These are phyloP conservation scores for Picea sitchensis DNA, from an alignment of 75 land plant genomes.

Conservation along the genomic window DNA sequence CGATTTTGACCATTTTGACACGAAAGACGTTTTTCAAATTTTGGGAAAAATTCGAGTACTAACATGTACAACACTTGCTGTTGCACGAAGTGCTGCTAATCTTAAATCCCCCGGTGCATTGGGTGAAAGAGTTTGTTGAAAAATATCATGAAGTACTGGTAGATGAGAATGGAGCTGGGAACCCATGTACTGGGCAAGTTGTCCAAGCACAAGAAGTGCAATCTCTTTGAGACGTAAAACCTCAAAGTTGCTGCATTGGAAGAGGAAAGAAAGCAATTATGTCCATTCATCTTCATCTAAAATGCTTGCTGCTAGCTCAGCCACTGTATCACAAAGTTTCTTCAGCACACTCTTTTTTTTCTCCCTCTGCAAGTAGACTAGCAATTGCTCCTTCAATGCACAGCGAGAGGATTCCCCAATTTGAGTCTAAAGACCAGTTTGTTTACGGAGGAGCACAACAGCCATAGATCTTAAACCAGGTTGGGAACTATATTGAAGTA, in stretches of 20 bases:
- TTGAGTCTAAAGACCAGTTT: conserved; percentile 31
- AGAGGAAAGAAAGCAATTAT: conserved; percentile 19
- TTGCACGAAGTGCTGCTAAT: no score
- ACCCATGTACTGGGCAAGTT: conserved; percentile 27
- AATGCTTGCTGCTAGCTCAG: conserved; percentile 20
- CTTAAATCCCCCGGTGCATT: conserved; percentile 13
- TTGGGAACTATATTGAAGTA: conserved; percentile 32
- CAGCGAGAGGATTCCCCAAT: background rate
- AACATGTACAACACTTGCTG: no score
- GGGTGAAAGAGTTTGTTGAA: conserved; percentile 18
- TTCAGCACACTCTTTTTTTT: conserved; percentile 15
- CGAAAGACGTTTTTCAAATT: no score
- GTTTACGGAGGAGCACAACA: conserved; percentile 32
- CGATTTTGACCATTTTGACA: no score
- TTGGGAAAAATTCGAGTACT: no score
- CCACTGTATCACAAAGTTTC: conserved; percentile 26
- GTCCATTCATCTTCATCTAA: conserved; percentile 17
- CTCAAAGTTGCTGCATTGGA: conserved; percentile 19
- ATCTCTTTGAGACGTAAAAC: conserved; percentile 14
- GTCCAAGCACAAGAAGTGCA: conserved; percentile 23
- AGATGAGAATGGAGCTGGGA: conserved; percentile 21
- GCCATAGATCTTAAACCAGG: conserved; percentile 32
- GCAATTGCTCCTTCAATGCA: conserved; percentile 15
- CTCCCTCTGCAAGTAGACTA: conserved; percentile 21
- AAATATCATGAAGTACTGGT: conserved; percentile 19